Evolutionary conservation across 257 asterid species (phyloP), one percentile per base, ranked within the genome.

Genomic region (Rubia yunnanensis): DNA sequence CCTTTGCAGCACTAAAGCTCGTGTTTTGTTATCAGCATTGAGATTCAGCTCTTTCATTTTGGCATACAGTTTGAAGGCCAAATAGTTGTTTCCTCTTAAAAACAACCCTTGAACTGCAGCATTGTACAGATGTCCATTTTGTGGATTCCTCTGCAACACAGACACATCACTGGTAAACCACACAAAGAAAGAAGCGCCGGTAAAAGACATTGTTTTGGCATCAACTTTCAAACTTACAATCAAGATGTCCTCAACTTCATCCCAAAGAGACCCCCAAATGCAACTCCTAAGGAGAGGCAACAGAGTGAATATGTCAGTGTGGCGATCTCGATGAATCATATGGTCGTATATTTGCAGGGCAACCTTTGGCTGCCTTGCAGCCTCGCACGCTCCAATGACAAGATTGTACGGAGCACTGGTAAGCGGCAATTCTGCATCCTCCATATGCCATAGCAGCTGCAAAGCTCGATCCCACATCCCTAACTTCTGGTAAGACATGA

Each of bases 31-130:
- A 78, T 92, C 97, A 4, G 94, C 88, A 65, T 82, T 81, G 55
- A 89, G 86, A 75, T 91, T 84, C 71, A 80, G 80, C 78, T 83
- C 78, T 14, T 73, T 84, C 97, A 92, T 89, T 66, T 79, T 85
- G 65, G 5, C 26, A 68, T 89, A 84, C 66, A 92, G 67, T 82
- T 82, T 85, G 74, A 75, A 85, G 4, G 97, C 97, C 70, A 81
- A 72, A 68, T 74, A 79, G 15, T 75, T 66, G 70, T 81, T 79
- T 65, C 85, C 82, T 76, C 83, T 76, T 79, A 89, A 77, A 70
- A 89, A 92, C 80, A 85, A 69, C 63, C 99, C 99, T 70, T 92
- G 99, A 72, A 92, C 85, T 56, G 97, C 95, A 66, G 92, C 86
- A 82, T 92, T 92, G 67, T 84, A 92, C 63, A 92, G 79, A 14